A percentile compares a stretch with the other conserved stretches of the same genome.
These are phyloP conservation scores for Uncinocarpus reesii DNA, from an alignment of 2,329 filamentous ascomycete species.

Conservation along the genomic window DNA sequence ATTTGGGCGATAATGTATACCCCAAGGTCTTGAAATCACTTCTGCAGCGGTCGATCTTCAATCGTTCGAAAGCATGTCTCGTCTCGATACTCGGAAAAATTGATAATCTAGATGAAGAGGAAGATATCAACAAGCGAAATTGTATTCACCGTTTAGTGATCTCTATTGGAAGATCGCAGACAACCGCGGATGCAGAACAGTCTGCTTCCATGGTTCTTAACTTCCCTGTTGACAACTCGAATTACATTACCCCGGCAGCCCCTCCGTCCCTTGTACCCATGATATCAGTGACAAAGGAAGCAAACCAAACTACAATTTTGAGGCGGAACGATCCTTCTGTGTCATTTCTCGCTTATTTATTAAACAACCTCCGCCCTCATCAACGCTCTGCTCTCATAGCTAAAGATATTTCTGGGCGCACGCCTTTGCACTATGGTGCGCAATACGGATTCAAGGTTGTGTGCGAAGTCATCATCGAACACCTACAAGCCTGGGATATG, in stretches of 20 bases:
- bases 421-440: constrained; percentile 43
- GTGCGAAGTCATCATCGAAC: constrained; percentile 73
- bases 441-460: constrained; percentile 92
- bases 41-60: constrained; percentile 50
- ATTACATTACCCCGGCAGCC: constrained; percentile 70
- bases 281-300: constrained; percentile 55
- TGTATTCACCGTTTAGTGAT: constrained; percentile 89
- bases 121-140: constrained; percentile 90
- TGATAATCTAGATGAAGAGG: constrained; percentile 66
- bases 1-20: constrained; percentile 56
- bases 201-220: constrained; percentile 44
- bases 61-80: constrained; percentile 62
- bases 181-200: constrained; percentile 44
- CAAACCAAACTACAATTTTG: constrained; percentile 49
- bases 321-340: constrained; percentile 65
- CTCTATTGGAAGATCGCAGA: constrained; percentile 68
- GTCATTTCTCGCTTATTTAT: constrained; percentile 50
- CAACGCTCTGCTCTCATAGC: constrained; percentile 56
- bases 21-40: constrained; percentile 44
- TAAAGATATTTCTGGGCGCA: constrained; percentile 17
- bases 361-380: constrained; percentile 57
- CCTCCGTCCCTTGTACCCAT: constrained; percentile 54
- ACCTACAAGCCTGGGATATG: constrained; percentile 80
- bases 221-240: constrained; percentile 47
- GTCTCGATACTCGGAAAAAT: constrained; percentile 59